Evolutionary conservation across 176 grass and related monocot genomes (phyloP).

Genomic region (Aegilops sharonensis): DNA sequence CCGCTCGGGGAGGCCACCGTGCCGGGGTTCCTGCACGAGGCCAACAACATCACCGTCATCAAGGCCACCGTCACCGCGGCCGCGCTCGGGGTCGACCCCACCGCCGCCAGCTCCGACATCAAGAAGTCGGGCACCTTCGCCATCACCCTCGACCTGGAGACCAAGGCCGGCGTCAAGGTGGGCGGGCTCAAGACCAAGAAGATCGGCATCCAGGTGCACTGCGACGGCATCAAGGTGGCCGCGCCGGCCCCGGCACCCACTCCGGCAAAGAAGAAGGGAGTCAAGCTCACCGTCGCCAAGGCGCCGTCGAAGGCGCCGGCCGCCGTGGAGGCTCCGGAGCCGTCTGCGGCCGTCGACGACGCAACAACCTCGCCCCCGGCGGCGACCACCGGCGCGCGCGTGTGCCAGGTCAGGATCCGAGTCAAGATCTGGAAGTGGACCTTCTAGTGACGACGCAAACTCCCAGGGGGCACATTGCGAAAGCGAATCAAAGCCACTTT

Average conservation of each 20-base stretch:
- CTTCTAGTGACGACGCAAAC: conserved; percentile 46
- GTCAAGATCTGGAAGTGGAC: conserved; percentile 99
- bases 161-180: conserved; percentile 82
- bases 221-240: conserved; percentile 61
- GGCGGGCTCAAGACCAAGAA: conserved; percentile 80
- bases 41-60: conserved; percentile 75
- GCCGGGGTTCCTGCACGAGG: conserved; percentile 72
- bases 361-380: conserved; percentile 11
- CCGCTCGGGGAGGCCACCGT: conserved; percentile 69
- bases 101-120: conserved; percentile 62
- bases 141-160: conserved; percentile 72
- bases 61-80: conserved; percentile 55
- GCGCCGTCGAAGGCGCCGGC: background rate
- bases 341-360: background rate
- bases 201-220: conserved; percentile 73
- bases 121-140: conserved; percentile 69
- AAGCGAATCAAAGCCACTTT: conserved; percentile 20
- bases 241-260: conserved; percentile 22
- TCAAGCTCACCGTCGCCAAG: conserved; percentile 27
- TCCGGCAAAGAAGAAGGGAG: conserved; percentile 37
- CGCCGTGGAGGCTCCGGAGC: background rate
- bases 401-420: conserved; percentile 85
- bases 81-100: conserved; percentile 63
- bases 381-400: conserved; percentile 38
- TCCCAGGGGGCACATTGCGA: conserved; percentile 33